phyloP scores from a whole-genome alignment of 306 rosid species.

The Astragalus membranaceus region DNA sequence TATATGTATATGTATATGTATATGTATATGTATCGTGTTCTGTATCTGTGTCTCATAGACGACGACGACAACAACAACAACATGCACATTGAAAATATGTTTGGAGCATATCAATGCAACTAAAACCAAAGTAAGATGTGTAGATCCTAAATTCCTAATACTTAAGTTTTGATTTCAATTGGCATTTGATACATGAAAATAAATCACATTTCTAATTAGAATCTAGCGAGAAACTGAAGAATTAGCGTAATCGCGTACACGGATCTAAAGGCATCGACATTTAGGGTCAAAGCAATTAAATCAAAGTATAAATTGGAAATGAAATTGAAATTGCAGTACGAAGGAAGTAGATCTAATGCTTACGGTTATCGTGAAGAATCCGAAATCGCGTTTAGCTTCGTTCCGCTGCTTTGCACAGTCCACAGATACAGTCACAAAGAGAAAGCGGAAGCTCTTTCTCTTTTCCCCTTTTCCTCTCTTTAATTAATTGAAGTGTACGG shows the following conservation, averaged over 20 bases:
- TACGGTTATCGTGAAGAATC: conserved; percentile 11
- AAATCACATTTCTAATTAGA: background rate
- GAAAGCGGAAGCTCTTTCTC: conserved; percentile 2
- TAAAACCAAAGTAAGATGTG: background rate
- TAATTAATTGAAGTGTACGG: background rate
- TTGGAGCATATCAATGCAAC: background rate
- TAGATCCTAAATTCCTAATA: background rate
- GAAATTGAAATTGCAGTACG: background rate
- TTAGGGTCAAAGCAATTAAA: background rate
- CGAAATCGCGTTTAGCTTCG: conserved; percentile 2
- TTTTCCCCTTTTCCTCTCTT: too few relatives aligned
- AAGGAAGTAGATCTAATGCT: conserved; percentile 25
- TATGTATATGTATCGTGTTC: too few relatives aligned
- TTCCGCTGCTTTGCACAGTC: background rate
- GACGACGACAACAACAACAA: background rate
- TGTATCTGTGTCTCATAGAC: too few relatives aligned
- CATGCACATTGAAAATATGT: background rate
- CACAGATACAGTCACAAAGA: background rate
- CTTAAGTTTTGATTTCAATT: background rate
- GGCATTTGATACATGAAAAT: background rate
- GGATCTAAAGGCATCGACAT: conserved; percentile 2
- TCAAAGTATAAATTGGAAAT: background rate
- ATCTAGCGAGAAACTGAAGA: background rate
- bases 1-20: too few relatives aligned
- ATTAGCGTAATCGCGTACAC: background rate